Conservation (phyloP, 1,139 yeast species). For the Saccharomyces hybrid region DNA sequence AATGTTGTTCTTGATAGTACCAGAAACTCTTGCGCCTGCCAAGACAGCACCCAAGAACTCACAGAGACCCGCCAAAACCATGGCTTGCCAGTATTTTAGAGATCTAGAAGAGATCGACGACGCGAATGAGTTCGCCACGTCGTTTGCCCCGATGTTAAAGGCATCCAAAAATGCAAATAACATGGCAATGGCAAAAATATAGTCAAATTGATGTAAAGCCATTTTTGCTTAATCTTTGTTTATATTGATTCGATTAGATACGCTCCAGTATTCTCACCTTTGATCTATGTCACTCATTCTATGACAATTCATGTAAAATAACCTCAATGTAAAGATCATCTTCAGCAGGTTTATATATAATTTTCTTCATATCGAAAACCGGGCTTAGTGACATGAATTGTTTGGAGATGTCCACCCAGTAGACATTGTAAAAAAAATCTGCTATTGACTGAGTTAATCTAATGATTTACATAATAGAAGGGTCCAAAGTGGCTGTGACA, state of each 20-base stretch:
- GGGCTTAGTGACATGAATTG: background rate
- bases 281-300: background rate
- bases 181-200: conserved; percentile 59
- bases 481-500: background rate
- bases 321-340: background rate
- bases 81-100: conserved; percentile 66
- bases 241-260: background rate
- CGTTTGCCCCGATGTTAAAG: conserved; percentile 80
- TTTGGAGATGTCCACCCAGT: background rate
- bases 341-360: background rate
- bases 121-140: conserved; percentile 75
- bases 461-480: background rate
- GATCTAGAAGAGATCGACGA: conserved; percentile 67
- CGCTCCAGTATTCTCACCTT: background rate
- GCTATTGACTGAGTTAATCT: background rate
- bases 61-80: conserved; percentile 58
- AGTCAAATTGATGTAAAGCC: conserved; percentile 51
- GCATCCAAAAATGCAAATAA: conserved; percentile 72
- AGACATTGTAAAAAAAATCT: background rate
- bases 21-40: conserved; percentile 64
- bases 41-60: conserved; percentile 71
- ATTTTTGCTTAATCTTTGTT: conserved; percentile 8
- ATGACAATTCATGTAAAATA: background rate
- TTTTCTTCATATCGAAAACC: background rate
- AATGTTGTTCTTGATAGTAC: conserved; percentile 58